Evolutionary conservation across 371 early-diverging fungal species (phyloP), one percentile per base, ranked within the genome.

Genomic region (Saksenaea vasiformis): DNA sequence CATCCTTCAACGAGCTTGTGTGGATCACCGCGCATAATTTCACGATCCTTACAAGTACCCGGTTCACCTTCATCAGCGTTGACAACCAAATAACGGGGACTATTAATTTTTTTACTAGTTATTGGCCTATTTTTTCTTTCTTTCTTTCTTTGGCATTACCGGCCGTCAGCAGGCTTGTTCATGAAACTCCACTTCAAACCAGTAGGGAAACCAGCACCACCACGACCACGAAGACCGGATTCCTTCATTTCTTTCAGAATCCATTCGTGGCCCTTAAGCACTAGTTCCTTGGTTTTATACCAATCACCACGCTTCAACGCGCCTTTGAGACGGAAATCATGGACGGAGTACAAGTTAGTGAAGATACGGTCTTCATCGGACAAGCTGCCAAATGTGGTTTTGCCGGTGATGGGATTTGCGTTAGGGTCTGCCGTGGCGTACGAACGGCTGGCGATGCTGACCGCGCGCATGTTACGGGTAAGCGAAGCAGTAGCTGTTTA

Each of bases 41-140:
- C 98, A 70, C 98, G 92, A 85, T 98, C 98, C 83, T 98, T 98
- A 90, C 98, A 98, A 58, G 98, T 98, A 62, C 97, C 97, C 13
- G 98, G 98, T 79, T 98, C 97, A 71, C 98, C 98, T 78, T 98
- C 98, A 77, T 98, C 98, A 63, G 97, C 97, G 73, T 98, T 98
- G 71, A 98, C 87, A 43, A 97, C 97, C 74, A 98, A 86, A 76
- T 97, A 98, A 38, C 95, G 89, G 43, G 97, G 97, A 56, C 90
- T 90, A 77, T 2, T 0, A 36, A n/a, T n/a, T n/a, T n/a, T 3
- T 41, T 31, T 44, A 54, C 5, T 34, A 34, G 27, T 41, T 22
- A 44, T 7, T 27, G 28, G 26, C n/a, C n/a, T 27, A 1, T 4
- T 35, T 43, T 13, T 13, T 24, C 43, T 8, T 27, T 36, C 14